Evolutionary conservation across 2,329 filamentous ascomycete genomes (phyloP).

Genomic region (Hypomyces perniciosus): DNA sequence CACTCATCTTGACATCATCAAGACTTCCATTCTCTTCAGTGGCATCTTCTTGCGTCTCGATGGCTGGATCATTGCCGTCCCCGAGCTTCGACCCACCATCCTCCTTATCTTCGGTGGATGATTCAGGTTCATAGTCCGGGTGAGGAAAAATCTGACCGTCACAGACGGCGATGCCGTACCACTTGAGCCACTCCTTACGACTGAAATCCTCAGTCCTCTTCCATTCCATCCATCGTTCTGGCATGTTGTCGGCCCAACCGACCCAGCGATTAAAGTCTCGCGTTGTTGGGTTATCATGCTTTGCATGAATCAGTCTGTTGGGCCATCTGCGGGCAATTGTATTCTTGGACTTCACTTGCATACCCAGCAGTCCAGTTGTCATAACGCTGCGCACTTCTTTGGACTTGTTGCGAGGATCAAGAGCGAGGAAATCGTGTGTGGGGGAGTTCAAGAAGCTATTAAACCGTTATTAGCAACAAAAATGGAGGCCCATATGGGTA

Average conservation of each 20-base stretch:
- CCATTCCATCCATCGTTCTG: slow-evolving; percentile 25
- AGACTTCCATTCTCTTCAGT: not conserved
- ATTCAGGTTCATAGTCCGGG: not conserved
- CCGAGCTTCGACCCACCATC: too few species aligned
- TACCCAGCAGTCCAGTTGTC: slow-evolving; percentile 15
- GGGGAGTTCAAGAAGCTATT: not conserved
- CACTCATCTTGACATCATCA: too few species aligned
- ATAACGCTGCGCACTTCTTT: slow-evolving; percentile 6
- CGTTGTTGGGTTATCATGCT: slow-evolving; percentile 7
- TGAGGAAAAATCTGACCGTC: not conserved
- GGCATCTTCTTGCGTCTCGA: not conserved
- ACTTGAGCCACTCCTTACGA: not conserved
- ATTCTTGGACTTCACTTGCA: slow-evolving; percentile 17
- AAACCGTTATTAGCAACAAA: not conserved
- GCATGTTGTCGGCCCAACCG: slow-evolving; percentile 17
- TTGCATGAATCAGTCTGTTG: slow-evolving; percentile 16
- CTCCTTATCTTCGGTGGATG: too few species aligned
- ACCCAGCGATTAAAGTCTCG: slow-evolving; percentile 19
- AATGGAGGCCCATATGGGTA: not conserved
- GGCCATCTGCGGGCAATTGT: slow-evolving; percentile 19
- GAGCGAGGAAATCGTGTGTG: not conserved
- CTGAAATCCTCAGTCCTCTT: slow-evolving; percentile 14
- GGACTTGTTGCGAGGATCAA: not conserved
- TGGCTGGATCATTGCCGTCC: not conserved
- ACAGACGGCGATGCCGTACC: not conserved